Percentiles rank a stretch among this genome's conserved stretches.
phyloP scores from a whole-genome alignment of 2,329 filamentous ascomycete species.

The Venturia carpophila region DNA sequence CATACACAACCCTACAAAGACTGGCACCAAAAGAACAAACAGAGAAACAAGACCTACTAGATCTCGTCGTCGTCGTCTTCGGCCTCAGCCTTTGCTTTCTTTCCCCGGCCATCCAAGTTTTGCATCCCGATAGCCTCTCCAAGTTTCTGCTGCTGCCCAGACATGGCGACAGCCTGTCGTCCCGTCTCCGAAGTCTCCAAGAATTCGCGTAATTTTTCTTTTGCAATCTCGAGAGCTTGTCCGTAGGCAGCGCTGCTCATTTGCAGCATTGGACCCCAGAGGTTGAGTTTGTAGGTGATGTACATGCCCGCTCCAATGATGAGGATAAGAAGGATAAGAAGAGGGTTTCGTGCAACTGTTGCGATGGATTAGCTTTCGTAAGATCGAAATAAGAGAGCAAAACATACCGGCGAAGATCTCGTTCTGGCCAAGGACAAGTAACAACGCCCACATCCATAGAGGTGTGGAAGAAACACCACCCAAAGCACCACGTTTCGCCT shows the following conservation, averaged over 20 bases:
- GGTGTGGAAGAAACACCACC: conserved; percentile 91
- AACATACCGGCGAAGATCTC: conserved; percentile 84
- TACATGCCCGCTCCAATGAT: conserved; percentile 71
- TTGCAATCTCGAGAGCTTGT: conserved; percentile 85
- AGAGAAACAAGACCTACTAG: conserved; percentile 18
- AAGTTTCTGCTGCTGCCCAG: conserved; percentile 15
- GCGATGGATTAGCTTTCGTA: conserved; percentile 21
- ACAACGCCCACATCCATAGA: conserved; percentile 83
- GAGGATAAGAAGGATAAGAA: conserved; percentile 85
- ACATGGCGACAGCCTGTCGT: conserved; percentile 71
- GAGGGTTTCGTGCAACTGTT: conserved; percentile 81
- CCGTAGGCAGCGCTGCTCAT: conserved; percentile 84
- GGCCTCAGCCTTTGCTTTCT: conserved; percentile 22
- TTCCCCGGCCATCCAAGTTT: conserved; percentile 36
- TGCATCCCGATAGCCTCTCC: conserved; percentile 31
- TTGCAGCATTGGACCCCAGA: conserved; percentile 91
- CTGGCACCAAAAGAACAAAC: neutral
- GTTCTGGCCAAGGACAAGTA: conserved; percentile 95
- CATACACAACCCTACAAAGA: neutral
- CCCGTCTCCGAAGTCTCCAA: conserved; percentile 81
- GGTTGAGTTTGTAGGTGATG: conserved; percentile 84
- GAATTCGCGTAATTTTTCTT: conserved; percentile 84
- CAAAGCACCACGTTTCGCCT: conserved; percentile 94
- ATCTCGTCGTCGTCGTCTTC: conserved; percentile 31
- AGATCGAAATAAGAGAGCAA: conserved; percentile 11